Evolutionary conservation across 169 alveolate genomes (phyloP).

Genomic region (Plasmodium blacklocki): DNA sequence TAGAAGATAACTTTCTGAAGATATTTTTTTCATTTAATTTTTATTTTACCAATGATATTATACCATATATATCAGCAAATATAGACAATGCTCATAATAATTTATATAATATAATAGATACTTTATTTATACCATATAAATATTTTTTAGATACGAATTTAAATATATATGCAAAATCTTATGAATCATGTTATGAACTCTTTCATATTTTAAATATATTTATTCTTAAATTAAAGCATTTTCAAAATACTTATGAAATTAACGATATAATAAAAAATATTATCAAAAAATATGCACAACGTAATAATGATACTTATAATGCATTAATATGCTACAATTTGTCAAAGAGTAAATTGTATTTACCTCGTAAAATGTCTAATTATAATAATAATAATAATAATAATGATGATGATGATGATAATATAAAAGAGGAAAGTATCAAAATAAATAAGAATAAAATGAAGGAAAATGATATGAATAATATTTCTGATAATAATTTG

Average conservation of each 20-base stretch:
- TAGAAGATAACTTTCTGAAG: constrained; percentile 51
- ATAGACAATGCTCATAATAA: constrained; percentile 62
- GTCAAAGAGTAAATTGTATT: too few species aligned
- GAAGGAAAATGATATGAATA: too few species aligned
- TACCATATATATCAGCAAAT: constrained; percentile 39
- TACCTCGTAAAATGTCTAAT: not conserved
- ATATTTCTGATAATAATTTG: too few species aligned
- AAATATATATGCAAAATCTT: constrained; percentile 43
- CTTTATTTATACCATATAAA: constrained; percentile 27
- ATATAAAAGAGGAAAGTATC: not conserved
- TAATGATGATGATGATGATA: not conserved
- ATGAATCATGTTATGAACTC: constrained; percentile 54
- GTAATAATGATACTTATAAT: too few species aligned
- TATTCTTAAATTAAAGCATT: constrained; percentile 41
- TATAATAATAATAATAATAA: not conserved
- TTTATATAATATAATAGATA: constrained; percentile 39
- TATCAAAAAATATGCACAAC: constrained; percentile 17
- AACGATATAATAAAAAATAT: constrained; percentile 16
- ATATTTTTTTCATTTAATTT: constrained; percentile 42
- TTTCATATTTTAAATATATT: constrained; percentile 44
- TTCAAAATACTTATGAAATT: constrained; percentile 43
- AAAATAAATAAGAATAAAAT: not conserved
- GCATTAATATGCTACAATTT: too few species aligned
- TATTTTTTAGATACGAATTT: constrained; percentile 55
- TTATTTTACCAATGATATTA: constrained; percentile 15